Percentiles rank a stretch among this genome's conserved stretches.
phyloP scores from a whole-genome alignment of 176 grass and related monocot species.

The Aechmea fasciata region DNA sequence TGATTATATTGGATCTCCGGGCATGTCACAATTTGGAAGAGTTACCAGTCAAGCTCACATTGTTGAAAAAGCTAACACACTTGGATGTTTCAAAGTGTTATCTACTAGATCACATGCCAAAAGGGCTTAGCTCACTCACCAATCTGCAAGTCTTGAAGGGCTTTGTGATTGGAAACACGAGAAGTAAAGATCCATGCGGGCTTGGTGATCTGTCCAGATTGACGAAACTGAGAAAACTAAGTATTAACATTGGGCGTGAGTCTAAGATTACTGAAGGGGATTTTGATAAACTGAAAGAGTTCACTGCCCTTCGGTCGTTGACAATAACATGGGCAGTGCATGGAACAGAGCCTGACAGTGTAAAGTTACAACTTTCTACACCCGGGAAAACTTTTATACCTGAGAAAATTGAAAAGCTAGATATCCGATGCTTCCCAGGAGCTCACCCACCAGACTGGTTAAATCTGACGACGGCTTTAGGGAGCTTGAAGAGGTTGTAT shows the following conservation, averaged over 20 bases:
- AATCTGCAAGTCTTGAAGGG: conserved; percentile 67
- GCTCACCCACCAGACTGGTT: conserved; percentile 39
- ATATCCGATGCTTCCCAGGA: conserved; percentile 40
- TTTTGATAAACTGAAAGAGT: conserved; percentile 28
- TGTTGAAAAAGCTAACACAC: conserved; percentile 39
- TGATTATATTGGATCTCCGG: conserved; percentile 57
- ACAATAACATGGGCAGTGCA: conserved; percentile 58
- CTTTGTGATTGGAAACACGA: conserved; percentile 43
- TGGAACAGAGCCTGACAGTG: conserved; percentile 1
- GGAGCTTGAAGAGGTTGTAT: conserved; percentile 40
- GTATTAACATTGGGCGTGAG: conserved; percentile 51
- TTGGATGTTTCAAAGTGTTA: conserved; percentile 77
- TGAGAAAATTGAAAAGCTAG: conserved; percentile 37
- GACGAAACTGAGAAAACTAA: conserved; percentile 52
- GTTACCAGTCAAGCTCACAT: conserved; percentile 24
- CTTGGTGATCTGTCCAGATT: conserved; percentile 36
- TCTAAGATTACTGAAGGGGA: conserved; percentile 22
- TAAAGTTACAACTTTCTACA: conserved; percentile 11
- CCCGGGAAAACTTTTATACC: background rate
- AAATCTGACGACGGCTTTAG: conserved; percentile 17
- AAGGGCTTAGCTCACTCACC: conserved; percentile 29
- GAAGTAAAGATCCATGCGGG: conserved; percentile 28
- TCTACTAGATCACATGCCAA: conserved; percentile 56
- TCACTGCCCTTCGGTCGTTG: conserved; percentile 24
- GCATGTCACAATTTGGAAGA: conserved; percentile 82